Percentiles rank a stretch among this genome's conserved stretches.
Conservation (phyloP, 352 stramenopile genomes). For the Aphanomyces astaci region DNA sequence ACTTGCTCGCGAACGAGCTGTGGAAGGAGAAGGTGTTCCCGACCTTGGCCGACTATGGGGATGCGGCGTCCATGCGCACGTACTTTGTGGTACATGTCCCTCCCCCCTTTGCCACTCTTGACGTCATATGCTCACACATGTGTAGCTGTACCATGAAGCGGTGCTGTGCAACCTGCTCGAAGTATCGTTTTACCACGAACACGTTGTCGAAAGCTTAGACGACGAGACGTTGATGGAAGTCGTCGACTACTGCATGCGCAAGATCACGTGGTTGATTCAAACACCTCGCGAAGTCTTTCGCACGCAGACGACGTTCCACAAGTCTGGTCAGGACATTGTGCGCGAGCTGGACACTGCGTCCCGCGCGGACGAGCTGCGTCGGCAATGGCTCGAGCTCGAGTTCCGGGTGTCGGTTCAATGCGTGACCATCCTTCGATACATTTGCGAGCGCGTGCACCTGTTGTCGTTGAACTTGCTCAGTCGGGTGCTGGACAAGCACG, state of each 20-base stretch:
- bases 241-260: conserved; percentile 89
- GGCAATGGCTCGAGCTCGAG: conserved; percentile 78
- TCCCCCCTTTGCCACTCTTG: background rate
- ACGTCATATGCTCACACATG: too few relatives aligned
- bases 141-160: conserved; percentile 83
- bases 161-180: conserved; percentile 84
- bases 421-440: conserved; percentile 83
- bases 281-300: conserved; percentile 51
- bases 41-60: conserved; percentile 33
- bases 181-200: conserved; percentile 85
- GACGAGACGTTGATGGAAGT: conserved; percentile 88
- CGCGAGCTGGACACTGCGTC: conserved; percentile 53
- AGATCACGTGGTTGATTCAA: conserved; percentile 77
- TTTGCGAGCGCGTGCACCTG: conserved; percentile 83
- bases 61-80: conserved; percentile 65
- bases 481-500: conserved; percentile 94
- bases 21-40: conserved; percentile 84
- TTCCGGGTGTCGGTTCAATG: conserved; percentile 79
- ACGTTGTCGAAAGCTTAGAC: conserved; percentile 78
- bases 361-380: conserved; percentile 44
- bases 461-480: conserved; percentile 84
- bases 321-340: conserved; percentile 55
- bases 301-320: conserved; percentile 59
- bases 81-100: conserved; percentile 81
- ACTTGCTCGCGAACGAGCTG: conserved; percentile 83